These are phyloP conservation scores for Scheffersomyces cryptocercus DNA, from an alignment of 1,139 yeast species.

Conservation along the genomic window DNA sequence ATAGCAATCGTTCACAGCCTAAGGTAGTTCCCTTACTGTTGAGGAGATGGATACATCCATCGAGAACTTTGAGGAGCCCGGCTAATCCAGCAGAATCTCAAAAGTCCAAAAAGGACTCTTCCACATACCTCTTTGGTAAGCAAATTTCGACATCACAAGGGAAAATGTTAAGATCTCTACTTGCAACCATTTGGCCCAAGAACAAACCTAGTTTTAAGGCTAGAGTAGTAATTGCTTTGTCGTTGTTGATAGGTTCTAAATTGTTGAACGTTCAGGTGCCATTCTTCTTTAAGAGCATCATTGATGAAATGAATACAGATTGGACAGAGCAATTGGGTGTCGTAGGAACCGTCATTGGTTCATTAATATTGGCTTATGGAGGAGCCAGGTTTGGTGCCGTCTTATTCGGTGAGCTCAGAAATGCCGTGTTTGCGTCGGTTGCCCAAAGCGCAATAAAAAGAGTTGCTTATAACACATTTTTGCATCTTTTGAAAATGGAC, in stretches of 20 bases:
- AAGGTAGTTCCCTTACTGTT: too few relatives aligned
- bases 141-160: constrained; percentile 50
- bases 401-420: constrained; percentile 87
- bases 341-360: constrained; percentile 62
- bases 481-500: constrained; percentile 80
- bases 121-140: constrained; percentile 17
- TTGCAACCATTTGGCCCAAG: constrained; percentile 89
- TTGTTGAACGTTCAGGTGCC: constrained; percentile 94
- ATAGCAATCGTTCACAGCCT: too few relatives aligned
- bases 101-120: constrained; percentile 6
- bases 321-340: constrained; percentile 70
- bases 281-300: constrained; percentile 83
- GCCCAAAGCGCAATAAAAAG: constrained; percentile 92
- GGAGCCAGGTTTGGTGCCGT: constrained; percentile 94
- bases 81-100: too few relatives aligned
- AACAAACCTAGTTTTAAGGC: constrained; percentile 66
- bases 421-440: constrained; percentile 93
- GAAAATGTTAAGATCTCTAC: constrained; percentile 60
- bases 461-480: constrained; percentile 87
- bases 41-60: too few relatives aligned
- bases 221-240: constrained; percentile 75
- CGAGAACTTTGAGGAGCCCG: too few relatives aligned
- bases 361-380: constrained; percentile 86
- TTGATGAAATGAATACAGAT: constrained; percentile 91
- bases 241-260: constrained; percentile 76